Evolutionary conservation across 768 basidiomycete genomes (phyloP), one percentile per base, ranked within the genome.

Genomic region (Phylloporus sp.): DNA sequence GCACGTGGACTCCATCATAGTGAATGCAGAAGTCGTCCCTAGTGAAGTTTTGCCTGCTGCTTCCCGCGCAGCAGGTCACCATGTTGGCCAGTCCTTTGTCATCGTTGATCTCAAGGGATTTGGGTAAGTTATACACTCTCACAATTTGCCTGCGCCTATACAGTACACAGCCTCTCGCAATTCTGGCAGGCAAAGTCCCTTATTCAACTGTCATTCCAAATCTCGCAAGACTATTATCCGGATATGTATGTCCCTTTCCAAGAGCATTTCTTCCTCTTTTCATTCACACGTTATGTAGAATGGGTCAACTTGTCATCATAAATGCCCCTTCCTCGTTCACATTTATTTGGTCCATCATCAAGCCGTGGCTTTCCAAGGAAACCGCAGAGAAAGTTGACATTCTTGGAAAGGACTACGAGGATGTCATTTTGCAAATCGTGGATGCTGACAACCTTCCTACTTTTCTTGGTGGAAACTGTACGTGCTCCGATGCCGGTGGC

Each of bases 141-240:
- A 17, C n/a, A n/a, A 32, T 27, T 42, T 20, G 4, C 26, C 26
- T 20, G 26, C 9, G 14, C 32, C 36, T 42, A 50, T 39, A 27
- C 31, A 18, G 29, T n/a, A 7, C 33, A 23, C 35, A 86, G 84
- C 13, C 61, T 86, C 37, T 64, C 71, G 31, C 79, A 85, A 54
- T 89, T 87, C 57, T 89, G 86, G 86, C 79, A 86, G 56, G 80
- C 86, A 70, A 85, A 82, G 60, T 67, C 73, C 35, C 69, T 87
- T n/a, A 75, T 74, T 20, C 71, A 78, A 39, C 68, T 63, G 40
- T 78, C 81, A 7, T 84, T 88, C 61, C 84, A 86, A 54, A 71
- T 88, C 45, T 86, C 84, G 2, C 86, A 88, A 63, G 83, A 86
- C 55, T 88, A 84, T 64, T 88, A 75, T 52, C 86, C 86, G 2